A percentile compares a stretch with the other conserved stretches of the same genome.
Conservation (phyloP, 2,329 filamentous ascomycete genomes). For the Rhytidhysteron rufulum region DNA sequence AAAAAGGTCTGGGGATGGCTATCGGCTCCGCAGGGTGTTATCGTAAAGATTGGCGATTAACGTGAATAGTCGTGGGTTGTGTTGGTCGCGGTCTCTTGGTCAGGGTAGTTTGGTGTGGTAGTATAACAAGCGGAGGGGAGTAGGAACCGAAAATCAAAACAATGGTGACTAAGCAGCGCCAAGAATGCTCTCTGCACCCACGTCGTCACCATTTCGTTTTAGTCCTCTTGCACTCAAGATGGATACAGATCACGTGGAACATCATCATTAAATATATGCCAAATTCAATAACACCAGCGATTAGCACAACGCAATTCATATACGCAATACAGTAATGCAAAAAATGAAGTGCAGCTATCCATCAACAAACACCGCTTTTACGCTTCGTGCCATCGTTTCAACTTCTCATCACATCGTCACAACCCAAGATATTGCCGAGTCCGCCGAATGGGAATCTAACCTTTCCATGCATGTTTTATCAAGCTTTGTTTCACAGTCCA, state of each 20-base stretch:
- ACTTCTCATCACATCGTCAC: conserved; percentile 8
- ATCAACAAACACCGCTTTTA: conserved; percentile 22
- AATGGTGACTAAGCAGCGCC: conserved; percentile 10
- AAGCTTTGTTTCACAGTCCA: no score
- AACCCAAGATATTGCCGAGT: neutral
- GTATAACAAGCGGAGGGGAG: conserved; percentile 9
- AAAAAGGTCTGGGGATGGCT: neutral
- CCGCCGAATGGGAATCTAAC: conserved; percentile 4
- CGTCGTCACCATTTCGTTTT: no score
- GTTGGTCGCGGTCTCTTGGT: conserved; percentile 18
- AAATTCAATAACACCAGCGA: no score
- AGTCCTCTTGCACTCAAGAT: no score
- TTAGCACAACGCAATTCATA: conserved; percentile 3
- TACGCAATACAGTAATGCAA: conserved; percentile 10
- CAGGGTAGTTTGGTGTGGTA: conserved; percentile 19
- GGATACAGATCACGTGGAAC: no score
- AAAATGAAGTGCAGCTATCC: conserved; percentile 16
- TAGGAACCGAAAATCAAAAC: conserved; percentile 13
- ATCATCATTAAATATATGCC: no score
- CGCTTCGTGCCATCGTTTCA: conserved; percentile 13
- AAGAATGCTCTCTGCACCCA: no score
- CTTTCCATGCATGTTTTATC: conserved; percentile 12
- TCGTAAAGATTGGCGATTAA: conserved; percentile 29
- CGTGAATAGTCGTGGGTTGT: conserved; percentile 20
- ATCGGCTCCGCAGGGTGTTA: neutral